Base-by-base conservation (phyloP, 305 asterid genomes). In the Caryopteris hybrid region DNA sequence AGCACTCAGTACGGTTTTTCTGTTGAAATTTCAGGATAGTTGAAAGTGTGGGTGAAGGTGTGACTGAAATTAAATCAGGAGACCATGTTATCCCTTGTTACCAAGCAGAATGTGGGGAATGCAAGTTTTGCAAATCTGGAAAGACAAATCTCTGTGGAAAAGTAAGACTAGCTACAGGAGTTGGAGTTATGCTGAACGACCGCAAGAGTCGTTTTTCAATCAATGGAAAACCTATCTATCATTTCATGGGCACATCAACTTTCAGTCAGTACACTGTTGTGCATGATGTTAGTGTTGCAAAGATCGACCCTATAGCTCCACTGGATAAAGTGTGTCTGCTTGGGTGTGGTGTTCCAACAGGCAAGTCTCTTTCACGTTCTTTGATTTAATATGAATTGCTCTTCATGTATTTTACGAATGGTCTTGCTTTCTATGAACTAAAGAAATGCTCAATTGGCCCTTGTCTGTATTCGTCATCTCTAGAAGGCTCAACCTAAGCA, bases 71-170 rank as follows among this genome's bases (percentile, higher is more conserved):
- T 74, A 84, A 89, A 75, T 84, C 92, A 8, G 99, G 97, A 18
- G 99, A 95, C 79, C 99, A 89, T 75, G 99, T 95, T 48, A 95
- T 95, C 82, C 99, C 99, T 51, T 95, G 99, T 68, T 95, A 95
- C 81, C 98, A 95, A 82, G 99, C 98, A 38, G 99, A 92, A 76
- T 95, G 99, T 79, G 80, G 53, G 72, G 99, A 95, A 74, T 95
- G 99, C 84, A 95, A 95, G 82, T 95, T 95, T 71, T 95, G 99
- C 86, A 89, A 86, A 76, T 95, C 99, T 42, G 99, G 99, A 61
- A 94, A 94, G 88, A 94, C 99, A 8, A 95, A 95, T 71, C 98
- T 95, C 64, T 95, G 99, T 71, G 98, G 97, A 52, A 95, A 95
- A 79, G 95, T 89, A 41, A 95, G 99, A 84, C 48, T 66, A 20